Base-by-base conservation (phyloP, 2,329 filamentous ascomycete species). In the Paramyrothecium roridum region DNA sequence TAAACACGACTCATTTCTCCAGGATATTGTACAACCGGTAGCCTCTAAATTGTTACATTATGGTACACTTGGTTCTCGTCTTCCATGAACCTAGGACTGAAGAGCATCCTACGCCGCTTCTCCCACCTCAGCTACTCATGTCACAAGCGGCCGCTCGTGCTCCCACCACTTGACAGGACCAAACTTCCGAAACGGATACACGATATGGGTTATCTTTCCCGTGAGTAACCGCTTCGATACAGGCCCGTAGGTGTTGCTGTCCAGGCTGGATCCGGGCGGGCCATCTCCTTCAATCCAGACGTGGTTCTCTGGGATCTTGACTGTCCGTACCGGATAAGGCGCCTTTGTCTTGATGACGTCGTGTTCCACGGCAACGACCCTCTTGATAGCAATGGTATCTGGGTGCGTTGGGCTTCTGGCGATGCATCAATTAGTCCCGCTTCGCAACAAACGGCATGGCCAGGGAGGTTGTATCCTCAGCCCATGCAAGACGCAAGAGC, bases 241-340 rank as follows among this genome's bases (percentile, higher is more conserved):
- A 3, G 95, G 91, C 1, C 95, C 95, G 71, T 96, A 97, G 13
- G 85, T 85, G 73, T 96, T 96, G 72, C 92, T 96, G 74, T 99
- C 95, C 57, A 87, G 71, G 54, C 85, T 91, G 64, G 83, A 83
- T 52, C 82, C 80, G 63, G 84, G 82, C 64, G 83, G 82, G 13
- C 89, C 91, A 68, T 99, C 95, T 2, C 95, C 95, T 70, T 98
- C 93, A 1, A 99, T 85, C 95, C 95, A 99, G 26, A 98, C 81
- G 75, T 98, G 93, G 19, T 91, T 91, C 59, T 81, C 81, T 6
- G 93, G 93, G 21, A 99, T 83, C 59, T 81, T 80, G 48, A 89
- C 76, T 10, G 72, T 78, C 1, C 75, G 63, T 17, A 79, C 70
- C 10, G 83, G 80, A 67, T 85, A 88, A 19, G 85, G 86, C 53